Conservation (phyloP, 805 yeast species). For the Hanseniaspora lachancei region DNA sequence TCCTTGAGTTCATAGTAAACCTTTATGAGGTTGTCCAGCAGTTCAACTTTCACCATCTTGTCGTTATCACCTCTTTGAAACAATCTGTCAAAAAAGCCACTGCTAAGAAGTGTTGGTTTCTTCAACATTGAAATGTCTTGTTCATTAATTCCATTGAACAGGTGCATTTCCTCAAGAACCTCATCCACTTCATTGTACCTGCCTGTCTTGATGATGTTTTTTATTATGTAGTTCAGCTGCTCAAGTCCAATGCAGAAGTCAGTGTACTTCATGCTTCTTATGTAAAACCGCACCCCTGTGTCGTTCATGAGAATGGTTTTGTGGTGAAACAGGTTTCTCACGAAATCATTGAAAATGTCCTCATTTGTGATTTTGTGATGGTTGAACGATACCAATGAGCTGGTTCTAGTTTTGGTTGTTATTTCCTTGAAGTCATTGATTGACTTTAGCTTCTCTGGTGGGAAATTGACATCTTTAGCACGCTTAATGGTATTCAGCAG, state of each 20-base stretch:
- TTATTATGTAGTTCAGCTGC: not conserved
- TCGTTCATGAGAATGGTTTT: not conserved
- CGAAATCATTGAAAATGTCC: not conserved
- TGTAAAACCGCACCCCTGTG: not conserved
- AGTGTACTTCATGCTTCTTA: not conserved
- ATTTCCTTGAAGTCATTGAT: too few species aligned
- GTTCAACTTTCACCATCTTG: not conserved
- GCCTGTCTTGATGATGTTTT: conserved; percentile 3
- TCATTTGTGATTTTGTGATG: not conserved
- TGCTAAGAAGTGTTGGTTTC: not conserved
- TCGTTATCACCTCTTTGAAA: not conserved
- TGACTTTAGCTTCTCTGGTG: too few species aligned
- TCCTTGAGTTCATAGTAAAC: conserved; percentile 1
- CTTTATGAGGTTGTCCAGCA: conserved; percentile 3
- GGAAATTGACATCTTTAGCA: too few species aligned
- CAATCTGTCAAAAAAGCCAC: not conserved
- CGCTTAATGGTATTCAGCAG: too few species aligned
- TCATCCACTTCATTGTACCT: not conserved
- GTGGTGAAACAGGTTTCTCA: not conserved
- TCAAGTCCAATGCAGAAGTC: not conserved
- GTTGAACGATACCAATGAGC: too few species aligned
- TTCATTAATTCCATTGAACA: not conserved
- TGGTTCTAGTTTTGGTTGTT: too few species aligned
- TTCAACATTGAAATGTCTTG: not conserved
- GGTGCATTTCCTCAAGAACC: not conserved